Evolutionary conservation across 2,329 filamentous ascomycete species (phyloP).

Genomic region (Fusarium kyushuense): DNA sequence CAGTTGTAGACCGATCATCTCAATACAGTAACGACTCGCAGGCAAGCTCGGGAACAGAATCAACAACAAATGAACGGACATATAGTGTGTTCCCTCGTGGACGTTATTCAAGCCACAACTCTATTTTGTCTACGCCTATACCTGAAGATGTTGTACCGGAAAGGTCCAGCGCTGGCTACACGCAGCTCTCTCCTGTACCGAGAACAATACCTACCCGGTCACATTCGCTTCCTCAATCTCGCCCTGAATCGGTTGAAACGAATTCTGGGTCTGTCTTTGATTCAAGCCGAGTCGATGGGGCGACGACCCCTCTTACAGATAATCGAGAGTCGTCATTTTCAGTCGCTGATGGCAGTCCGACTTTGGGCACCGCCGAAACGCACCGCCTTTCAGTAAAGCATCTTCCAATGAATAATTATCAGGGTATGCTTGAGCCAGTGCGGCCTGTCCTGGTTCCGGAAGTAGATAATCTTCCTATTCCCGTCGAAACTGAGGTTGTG

Average conservation of each 20-base stretch:
- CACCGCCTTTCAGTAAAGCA: conserved; percentile 35
- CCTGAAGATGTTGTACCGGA: conserved; percentile 46
- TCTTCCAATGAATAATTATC: conserved; percentile 33
- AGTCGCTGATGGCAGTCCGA: conserved; percentile 42
- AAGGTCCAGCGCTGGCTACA: conserved; percentile 29
- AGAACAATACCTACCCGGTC: conserved; percentile 35
- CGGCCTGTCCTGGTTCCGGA: conserved; percentile 26
- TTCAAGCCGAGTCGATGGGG: conserved; percentile 34
- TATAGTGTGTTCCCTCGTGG: conserved; percentile 45
- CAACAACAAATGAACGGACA: conserved; percentile 36
- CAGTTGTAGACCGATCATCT: conserved; percentile 36
- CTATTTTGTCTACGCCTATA: conserved; percentile 46
- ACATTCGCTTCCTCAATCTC: conserved; percentile 37
- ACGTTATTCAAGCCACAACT: conserved; percentile 41
- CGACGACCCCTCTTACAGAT: conserved; percentile 40
- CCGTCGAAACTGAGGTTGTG: conserved; percentile 39
- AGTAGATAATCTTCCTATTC: conserved; percentile 45
- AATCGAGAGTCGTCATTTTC: conserved; percentile 39
- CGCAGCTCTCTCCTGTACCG: conserved; percentile 34
- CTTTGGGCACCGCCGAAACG: conserved; percentile 42
- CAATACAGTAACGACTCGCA: conserved; percentile 43
- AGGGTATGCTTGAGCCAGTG: conserved; percentile 23
- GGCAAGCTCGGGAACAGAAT: conserved; percentile 41
- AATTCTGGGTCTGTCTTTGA: conserved; percentile 46
- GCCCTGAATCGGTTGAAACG: conserved; percentile 46